phyloP scores from a whole-genome alignment of 495 filamentous ascomycete genomes.

The Penicillium coffeae region DNA sequence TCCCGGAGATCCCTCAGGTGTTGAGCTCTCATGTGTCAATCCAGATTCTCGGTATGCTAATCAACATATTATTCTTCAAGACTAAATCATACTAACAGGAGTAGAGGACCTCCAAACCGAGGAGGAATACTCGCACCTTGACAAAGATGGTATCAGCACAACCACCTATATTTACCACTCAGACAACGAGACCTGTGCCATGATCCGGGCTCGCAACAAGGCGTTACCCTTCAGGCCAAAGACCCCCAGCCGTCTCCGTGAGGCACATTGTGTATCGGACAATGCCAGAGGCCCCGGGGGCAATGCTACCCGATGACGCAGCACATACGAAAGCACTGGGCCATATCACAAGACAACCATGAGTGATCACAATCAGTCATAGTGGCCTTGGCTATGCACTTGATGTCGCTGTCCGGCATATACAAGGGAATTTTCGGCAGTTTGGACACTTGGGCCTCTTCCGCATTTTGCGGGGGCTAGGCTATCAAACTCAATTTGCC shows the following conservation, averaged over 20 bases:
- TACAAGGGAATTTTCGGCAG: no score
- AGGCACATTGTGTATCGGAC: neutral
- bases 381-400: no score
- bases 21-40: neutral
- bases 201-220: neutral
- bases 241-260: neutral
- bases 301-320: neutral
- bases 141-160: neutral
- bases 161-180: neutral
- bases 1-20: neutral
- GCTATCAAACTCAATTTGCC: no score
- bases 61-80: neutral
- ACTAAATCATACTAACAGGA: no score
- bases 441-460: no score
- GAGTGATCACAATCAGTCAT: no score
- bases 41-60: neutral
- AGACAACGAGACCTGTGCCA: neutral
- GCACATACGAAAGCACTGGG: neutral
- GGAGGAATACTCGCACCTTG: neutral
- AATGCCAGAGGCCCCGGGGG: neutral
- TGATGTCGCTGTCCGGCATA: no score
- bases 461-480: no score
- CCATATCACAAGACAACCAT: no score
- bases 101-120: neutral
- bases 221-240: neutral